Evolutionary conservation across 345 rosid genomes (phyloP), one percentile per base, ranked within the genome.

Genomic region (Psidium guajava): DNA sequence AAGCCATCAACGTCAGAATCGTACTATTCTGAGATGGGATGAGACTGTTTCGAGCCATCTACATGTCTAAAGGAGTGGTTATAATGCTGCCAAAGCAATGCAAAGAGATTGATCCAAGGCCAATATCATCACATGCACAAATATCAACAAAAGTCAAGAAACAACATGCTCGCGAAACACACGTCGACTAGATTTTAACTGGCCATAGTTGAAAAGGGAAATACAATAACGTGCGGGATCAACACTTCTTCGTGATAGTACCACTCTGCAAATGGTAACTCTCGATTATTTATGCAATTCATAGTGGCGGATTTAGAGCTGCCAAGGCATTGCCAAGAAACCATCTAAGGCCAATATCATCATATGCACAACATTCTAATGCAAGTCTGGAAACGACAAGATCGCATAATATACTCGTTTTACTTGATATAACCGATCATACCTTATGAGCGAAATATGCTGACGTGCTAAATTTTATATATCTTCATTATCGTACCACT

Each of bases 11-110:
- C 10, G 51, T 12, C 89, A 5, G 83, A 82, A 49, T 86, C 89
- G 13, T 64, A 87, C 75, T 85, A 77, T 50, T n/a, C 44, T 1
- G 88, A 77, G 50, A 86, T 88, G 7, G 89, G 87, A 21, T 87
- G 84, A 54, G 56, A 51, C 27, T 82, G 94, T n/a, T 86, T 85
- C 15, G 94, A 92, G 49, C 96, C 98, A 86, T 95, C 92, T 49
- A 87, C 49, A 82, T 93, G 97, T 54, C 98, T 54, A 82, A 58
- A n/a, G 49, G 69, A 21, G 93, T 88, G 8, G 87, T 89, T 87
- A 87, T 21, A 4, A 18, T 9, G 80, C 80, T 36, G 80, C 80
- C 80, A 69, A 32, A 36, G 47, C 13, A 69, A 18, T 32, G 18
- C 11, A 69, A 69, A 18, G 47, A 69, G 20, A 36, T 2, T 4